phyloP scores from a whole-genome alignment of 345 rosid species.

The Excoecaria cochinchinensis region DNA sequence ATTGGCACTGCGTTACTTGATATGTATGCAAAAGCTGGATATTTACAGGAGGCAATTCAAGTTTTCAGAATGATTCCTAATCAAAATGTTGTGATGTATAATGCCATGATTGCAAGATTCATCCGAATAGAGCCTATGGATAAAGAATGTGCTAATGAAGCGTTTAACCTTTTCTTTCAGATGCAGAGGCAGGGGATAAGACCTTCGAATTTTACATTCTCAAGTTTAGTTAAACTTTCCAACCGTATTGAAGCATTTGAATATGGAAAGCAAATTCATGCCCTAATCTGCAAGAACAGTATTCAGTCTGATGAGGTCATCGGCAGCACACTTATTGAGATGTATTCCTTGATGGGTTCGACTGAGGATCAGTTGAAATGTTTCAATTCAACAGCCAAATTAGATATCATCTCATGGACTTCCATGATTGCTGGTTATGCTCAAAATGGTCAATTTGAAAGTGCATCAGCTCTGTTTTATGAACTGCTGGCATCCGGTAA shows the following conservation, averaged over 20 bases:
- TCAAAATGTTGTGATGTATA: conserved; percentile 49
- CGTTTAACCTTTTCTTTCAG: conserved; percentile 41
- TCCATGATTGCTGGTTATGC: conserved; percentile 47
- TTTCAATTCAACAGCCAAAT: conserved; percentile 39
- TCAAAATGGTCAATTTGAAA: conserved; percentile 44
- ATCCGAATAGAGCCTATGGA: conserved; percentile 28
- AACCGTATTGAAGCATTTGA: conserved; percentile 29
- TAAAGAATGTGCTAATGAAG: conserved; percentile 32
- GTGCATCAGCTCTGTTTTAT: conserved; percentile 43
- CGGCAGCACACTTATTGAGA: conserved; percentile 46
- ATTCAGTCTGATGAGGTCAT: conserved; percentile 55
- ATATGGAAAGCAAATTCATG: conserved; percentile 52
- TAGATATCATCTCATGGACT: conserved; percentile 52
- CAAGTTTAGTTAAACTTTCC: conserved; percentile 52
- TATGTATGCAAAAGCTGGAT: conserved; percentile 50
- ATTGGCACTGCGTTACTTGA: conserved; percentile 54
- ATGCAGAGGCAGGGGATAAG: conserved; percentile 41
- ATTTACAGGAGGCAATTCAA: conserved; percentile 32
- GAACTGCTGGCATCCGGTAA: conserved; percentile 36
- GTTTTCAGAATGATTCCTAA: conserved; percentile 37
- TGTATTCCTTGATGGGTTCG: conserved; percentile 47
- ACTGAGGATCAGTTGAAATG: conserved; percentile 44
- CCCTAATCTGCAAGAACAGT: conserved; percentile 41
- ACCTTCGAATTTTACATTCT: conserved; percentile 47
- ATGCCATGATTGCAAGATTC: conserved; percentile 54